Base-by-base conservation (phyloP, 2,329 filamentous ascomycete genomes). In the Trichophyton simii region DNA sequence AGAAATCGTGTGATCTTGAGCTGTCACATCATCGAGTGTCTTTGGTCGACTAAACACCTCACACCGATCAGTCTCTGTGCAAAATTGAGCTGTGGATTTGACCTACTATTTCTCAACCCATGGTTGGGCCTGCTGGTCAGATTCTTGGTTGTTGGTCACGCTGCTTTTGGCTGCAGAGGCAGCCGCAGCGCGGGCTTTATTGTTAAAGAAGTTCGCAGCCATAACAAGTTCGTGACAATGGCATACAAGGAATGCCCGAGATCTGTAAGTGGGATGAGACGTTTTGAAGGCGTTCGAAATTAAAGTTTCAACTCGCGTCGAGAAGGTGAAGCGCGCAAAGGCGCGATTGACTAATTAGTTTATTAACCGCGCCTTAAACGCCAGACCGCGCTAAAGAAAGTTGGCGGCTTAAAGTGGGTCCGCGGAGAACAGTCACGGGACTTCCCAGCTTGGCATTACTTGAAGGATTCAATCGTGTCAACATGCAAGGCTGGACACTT, bases 41-140 rank as follows among this genome's bases (percentile, higher is more conserved):
- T 95, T 96, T 31, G 94, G 95, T 52, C 94, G 91, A 73, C 92
- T 97, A 66, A 36, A 50, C 42, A 20, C 9, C 38, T 50, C 46
- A 58, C 15, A 57, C 55, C 22, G 2, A 41, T 52, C 38, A 34
- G 50, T 48, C 61, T 50, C 55, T 25, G 36, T 64, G 18, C 31
- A 48, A 31, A 60, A 60, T 3, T 28, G 58, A 22, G 13, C 8
- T 20, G 18, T 22, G 8, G 28, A 11, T 9, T 20, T 25, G 46
- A 65, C 72, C 61, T 79, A 96, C 92, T 96, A 97, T 88, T 97
- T 97, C 79, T 97, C 94, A 60, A 97, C 92, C 94, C 94, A 99
- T 69, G 94, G 94, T 71, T 96, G 92, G 67, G 86, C 80, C 70
- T 83, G 82, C 67, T 81, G 81, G 34, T 79, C 79, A 71, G 41